Conservation (phyloP, 208 protist genomes). For the Trypanosoma lewisi region DNA sequence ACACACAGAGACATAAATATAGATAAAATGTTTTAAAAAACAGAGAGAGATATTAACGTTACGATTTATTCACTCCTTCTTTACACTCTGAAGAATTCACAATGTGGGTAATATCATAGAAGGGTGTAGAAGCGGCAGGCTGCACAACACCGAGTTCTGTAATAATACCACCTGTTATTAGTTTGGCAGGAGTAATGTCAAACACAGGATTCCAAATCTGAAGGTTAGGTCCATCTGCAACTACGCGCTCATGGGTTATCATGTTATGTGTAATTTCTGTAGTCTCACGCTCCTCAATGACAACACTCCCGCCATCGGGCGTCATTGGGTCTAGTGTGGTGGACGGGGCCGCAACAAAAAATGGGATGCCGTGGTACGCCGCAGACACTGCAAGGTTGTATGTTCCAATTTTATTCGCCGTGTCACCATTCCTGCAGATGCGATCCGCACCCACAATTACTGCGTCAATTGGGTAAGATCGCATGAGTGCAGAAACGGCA, state of each 20-base stretch:
- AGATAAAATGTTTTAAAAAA: neutral
- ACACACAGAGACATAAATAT: neutral
- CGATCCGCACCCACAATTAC: constrained; percentile 94
- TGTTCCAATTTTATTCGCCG: constrained; percentile 96
- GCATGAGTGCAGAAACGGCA: constrained; percentile 82
- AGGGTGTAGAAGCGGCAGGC: constrained; percentile 40
- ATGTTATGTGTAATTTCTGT: constrained; percentile 90
- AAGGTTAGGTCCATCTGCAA: constrained; percentile 78
- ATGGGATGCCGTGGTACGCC: constrained; percentile 87
- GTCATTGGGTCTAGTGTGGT: constrained; percentile 91
- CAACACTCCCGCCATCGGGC: constrained; percentile 70
- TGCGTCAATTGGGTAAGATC: constrained; percentile 57
- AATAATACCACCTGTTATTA: constrained; percentile 95
- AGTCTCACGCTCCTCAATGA: constrained; percentile 91
- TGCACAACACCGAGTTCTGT: constrained; percentile 87
- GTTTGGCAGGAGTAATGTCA: constrained; percentile 93
- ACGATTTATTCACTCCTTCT: neutral
- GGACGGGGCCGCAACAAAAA: constrained; percentile 92
- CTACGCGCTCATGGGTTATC: constrained; percentile 75
- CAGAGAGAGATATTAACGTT: too few species aligned
- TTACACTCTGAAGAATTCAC: neutral
- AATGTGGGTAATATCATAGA: constrained; percentile 58
- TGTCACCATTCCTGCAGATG: constrained; percentile 94
- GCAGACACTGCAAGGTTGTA: constrained; percentile 92
- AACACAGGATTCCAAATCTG: constrained; percentile 96